Conservation (phyloP, 1,284 basidiomycete species). For the Trametes pubescens region DNA sequence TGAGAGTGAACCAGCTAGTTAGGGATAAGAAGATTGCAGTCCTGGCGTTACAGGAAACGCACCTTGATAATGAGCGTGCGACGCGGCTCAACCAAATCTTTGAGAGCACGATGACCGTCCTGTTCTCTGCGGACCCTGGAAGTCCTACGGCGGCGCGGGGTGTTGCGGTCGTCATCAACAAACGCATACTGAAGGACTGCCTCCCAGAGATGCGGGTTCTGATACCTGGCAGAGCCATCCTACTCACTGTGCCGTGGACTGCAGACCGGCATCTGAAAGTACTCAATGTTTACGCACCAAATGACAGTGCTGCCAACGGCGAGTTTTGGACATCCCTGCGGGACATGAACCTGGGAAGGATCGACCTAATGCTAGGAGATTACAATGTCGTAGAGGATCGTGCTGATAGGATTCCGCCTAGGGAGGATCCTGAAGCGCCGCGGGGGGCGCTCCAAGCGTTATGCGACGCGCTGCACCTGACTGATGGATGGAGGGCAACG, state of each 20-base stretch:
- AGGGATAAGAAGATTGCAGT: not conserved
- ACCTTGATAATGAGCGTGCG: not conserved
- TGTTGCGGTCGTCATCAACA: not conserved
- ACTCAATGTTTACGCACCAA: not conserved
- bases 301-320: not conserved
- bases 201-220: not conserved
- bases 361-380: not conserved
- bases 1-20: not conserved
- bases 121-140: not conserved
- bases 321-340: not conserved
- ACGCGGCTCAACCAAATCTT: not conserved
- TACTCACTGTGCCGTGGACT: not conserved
- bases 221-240: not conserved
- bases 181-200: not conserved
- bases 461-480: not conserved
- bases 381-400: not conserved
- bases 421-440: not conserved
- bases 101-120: not conserved
- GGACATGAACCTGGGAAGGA: not conserved
- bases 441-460: not conserved
- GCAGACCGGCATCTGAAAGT: not conserved
- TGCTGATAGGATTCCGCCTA: not conserved
- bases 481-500: not conserved
- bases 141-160: not conserved
- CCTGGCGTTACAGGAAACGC: not conserved